phyloP scores from a whole-genome alignment of 2,329 filamentous ascomycete genomes.

The Diplodia mutila region DNA sequence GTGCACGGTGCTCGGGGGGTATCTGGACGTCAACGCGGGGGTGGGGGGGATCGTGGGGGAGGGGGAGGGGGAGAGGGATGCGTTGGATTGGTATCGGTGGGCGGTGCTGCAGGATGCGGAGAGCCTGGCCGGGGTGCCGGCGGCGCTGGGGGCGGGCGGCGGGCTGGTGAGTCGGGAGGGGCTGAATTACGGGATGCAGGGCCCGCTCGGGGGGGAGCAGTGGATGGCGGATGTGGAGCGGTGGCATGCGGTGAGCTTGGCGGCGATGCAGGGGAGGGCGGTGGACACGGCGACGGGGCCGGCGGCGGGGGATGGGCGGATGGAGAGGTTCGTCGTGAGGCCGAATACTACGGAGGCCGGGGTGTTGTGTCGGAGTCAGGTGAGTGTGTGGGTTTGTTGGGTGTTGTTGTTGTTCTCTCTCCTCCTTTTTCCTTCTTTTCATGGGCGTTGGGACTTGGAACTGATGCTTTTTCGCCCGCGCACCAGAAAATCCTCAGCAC shows the following conservation, averaged over 20 bases:
- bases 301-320: background rate
- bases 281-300: constrained; percentile 8
- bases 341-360: constrained; percentile 3
- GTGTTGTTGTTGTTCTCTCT: no score
- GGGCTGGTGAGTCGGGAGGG: constrained; percentile 21
- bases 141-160: constrained; percentile 24
- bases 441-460: background rate
- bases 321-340: background rate
- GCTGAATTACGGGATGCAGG: constrained; percentile 29
- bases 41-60: background rate
- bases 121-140: constrained; percentile 18
- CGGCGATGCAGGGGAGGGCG: background rate
- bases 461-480: no score
- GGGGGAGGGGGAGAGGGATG: background rate
- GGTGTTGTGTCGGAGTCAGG: background rate
- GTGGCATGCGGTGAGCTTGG: constrained; percentile 29
- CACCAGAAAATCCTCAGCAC: constrained; percentile 29
- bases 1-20: constrained; percentile 6
- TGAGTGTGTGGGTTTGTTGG: no score
- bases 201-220: constrained; percentile 37
- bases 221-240: constrained; percentile 42
- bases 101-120: constrained; percentile 29
- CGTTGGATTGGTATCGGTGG: constrained; percentile 33
- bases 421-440: no score
- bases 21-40: background rate